Percentiles rank a stretch among this genome's conserved stretches.
phyloP scores from a whole-genome alignment of 1,139 yeast species.

The Arxiozyma bovina region DNA sequence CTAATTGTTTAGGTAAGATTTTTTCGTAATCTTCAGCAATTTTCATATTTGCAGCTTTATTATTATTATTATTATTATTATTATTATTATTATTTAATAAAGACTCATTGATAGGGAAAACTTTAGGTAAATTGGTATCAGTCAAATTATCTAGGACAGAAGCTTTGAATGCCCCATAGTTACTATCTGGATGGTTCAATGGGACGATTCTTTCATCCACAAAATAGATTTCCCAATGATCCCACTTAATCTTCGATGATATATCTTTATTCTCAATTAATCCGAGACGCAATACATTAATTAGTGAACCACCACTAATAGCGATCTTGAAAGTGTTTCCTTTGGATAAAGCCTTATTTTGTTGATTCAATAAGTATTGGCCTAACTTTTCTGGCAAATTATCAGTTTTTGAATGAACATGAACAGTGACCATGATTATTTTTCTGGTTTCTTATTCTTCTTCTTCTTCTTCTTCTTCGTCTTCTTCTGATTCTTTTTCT shows the following conservation, averaged over 20 bases:
- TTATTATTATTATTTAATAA: constrained; percentile 62
- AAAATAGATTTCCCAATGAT: constrained; percentile 87
- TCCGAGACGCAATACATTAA: constrained; percentile 64
- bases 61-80: constrained; percentile 57
- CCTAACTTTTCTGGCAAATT: constrained; percentile 55
- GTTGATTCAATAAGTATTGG: constrained; percentile 43
- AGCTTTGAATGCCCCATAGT: constrained; percentile 80
- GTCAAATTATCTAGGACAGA: constrained; percentile 55
- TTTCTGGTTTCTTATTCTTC: not conserved
- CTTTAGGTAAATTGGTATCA: constrained; percentile 45
- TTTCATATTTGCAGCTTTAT: constrained; percentile 35
- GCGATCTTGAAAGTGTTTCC: constrained; percentile 57
- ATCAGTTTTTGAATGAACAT: constrained; percentile 44
- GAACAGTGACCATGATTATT: constrained; percentile 36
- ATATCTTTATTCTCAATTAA: constrained; percentile 50
- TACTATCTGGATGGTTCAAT: constrained; percentile 72
- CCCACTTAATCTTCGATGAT: constrained; percentile 60
- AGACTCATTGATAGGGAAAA: constrained; percentile 73
- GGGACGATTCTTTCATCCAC: constrained; percentile 96
- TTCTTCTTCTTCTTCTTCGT: too few relatives aligned
- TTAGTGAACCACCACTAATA: constrained; percentile 83
- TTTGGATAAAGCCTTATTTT: constrained; percentile 41
- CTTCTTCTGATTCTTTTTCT: too few relatives aligned
- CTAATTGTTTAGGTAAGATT: constrained; percentile 69
- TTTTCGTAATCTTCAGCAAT: constrained; percentile 86